Conservation (phyloP, 768 basidiomycete genomes). For the Mycena venus region DNA sequence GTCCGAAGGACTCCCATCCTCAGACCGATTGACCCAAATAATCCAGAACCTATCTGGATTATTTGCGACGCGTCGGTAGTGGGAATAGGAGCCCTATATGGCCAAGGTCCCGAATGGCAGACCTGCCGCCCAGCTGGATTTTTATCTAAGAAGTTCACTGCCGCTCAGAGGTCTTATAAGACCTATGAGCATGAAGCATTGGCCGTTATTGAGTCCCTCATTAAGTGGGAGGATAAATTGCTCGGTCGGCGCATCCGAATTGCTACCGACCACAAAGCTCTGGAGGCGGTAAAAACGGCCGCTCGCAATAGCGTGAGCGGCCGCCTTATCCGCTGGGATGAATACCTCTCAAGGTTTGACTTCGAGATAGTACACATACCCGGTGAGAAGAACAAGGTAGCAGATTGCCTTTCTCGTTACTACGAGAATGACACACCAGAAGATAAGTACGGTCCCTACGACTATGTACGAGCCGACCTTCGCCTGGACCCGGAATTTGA, state of each 20-base stretch:
- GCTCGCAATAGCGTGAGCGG: not conserved
- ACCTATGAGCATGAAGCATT: conserved; percentile 10
- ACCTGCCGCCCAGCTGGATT: not conserved
- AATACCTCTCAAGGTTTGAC: not conserved
- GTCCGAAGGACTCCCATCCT: not conserved
- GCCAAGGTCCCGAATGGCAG: not conserved
- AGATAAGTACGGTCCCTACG: not conserved
- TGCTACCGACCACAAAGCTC: not conserved
- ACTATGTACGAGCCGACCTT: not conserved
- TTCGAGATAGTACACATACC: not conserved
- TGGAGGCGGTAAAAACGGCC: not conserved
- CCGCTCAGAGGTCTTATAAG: not conserved
- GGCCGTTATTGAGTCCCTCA: not conserved
- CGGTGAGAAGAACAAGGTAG: not conserved
- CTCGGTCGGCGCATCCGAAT: not conserved
- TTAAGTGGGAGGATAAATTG: not conserved
- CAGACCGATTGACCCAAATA: not conserved
- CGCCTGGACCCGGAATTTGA: not conserved
- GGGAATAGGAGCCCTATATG: not conserved
- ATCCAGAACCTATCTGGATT: not conserved
- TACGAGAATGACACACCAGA: not conserved
- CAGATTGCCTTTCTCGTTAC: not conserved
- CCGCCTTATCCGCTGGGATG: conserved; percentile 1
- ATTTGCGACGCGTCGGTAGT: not conserved
- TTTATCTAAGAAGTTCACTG: conserved; percentile 7